Base-by-base conservation (phyloP, 2,329 filamentous ascomycete species). In the Aspergillus sp. region DNA sequence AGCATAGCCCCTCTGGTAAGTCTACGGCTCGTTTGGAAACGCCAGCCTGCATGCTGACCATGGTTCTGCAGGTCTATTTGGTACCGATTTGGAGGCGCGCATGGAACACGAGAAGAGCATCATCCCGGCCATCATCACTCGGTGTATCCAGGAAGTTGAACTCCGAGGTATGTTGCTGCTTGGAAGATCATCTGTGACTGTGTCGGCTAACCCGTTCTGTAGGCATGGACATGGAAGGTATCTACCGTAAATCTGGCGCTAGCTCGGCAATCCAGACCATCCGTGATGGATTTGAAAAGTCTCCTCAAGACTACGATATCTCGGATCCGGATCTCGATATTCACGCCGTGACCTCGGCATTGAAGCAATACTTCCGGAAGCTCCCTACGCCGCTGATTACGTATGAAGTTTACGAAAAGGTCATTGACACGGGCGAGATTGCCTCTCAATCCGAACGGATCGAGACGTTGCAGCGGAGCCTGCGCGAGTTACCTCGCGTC, bases 281-380 rank as follows among this genome's bases (percentile, higher is more conserved):
- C 62, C 90, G 93, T 66, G 89, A 92, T 60, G 91, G 92, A 11
- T 97, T 99, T 69, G 92, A 97, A 71, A 88, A 86, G 70, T 87
- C 84, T 50, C 71, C 71, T n/a, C 66, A 69, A 54, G 89, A 93
- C 66, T 94, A 86, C 68, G 93, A 97, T 68, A 95, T 99, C 53
- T 95, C 91, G 3, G 94, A 97, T 64, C 89, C 91, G 1, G 88
- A 91, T 60, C 81, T 97, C 50, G 94, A 99, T 70, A 97, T 99
- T 57, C 95, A 96, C 51, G 91, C 94, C 11, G 91, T 99, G 52
- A 97, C 94, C 2, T 96, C 91, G 67, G 89, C 93, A 17, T 75
- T 99, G 64, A 99, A 99, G 77, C 93, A 97, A 72, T 99, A 97
- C 70, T 96, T 99, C 83, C 85, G 94, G 62, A 94, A 92, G 73